Evolutionary conservation across 768 basidiomycete species (phyloP).

Genomic region (Rhodotorula kratochvilovae): DNA sequence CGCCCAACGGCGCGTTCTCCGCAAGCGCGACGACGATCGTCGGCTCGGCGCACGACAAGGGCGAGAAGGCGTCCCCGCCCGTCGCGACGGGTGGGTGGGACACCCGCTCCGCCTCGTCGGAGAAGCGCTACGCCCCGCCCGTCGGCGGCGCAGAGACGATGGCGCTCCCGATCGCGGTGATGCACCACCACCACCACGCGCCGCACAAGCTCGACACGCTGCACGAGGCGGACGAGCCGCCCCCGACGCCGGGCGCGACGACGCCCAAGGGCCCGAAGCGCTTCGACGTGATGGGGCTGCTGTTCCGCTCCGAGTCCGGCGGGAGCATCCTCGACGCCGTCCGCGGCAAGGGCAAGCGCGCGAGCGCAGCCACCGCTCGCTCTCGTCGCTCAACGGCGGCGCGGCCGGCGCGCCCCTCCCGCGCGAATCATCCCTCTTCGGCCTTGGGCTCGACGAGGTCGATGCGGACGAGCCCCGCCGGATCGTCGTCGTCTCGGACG

Average conservation of each 20-base stretch:
- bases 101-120: neutral
- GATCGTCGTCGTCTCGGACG: conserved; percentile 34
- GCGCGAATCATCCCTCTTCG: conserved; percentile 18
- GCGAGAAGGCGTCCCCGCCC: conserved; percentile 5
- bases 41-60: neutral
- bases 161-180: conserved; percentile 2
- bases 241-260: neutral
- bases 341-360: neutral
- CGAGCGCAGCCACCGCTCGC: neutral
- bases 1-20: neutral
- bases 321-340: conserved; percentile 8
- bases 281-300: conserved; percentile 36
- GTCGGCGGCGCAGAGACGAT: conserved; percentile 4
- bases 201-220: neutral
- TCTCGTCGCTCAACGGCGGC: neutral
- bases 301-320: conserved; percentile 23
- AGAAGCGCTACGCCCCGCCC: conserved; percentile 6
- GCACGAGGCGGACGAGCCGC: conserved; percentile 13
- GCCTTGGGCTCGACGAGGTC: conserved; percentile 24
- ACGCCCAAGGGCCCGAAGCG: conserved; percentile 12
- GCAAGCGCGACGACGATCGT: conserved; percentile 1
- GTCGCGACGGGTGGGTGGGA: neutral
- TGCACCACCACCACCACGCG: neutral
- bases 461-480: conserved; percentile 15
- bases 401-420: conserved; percentile 12